Evolutionary conservation across 176 grass and related monocot species (phyloP), one percentile per base, ranked within the genome.

Genomic region (Aegilops tauschii): DNA sequence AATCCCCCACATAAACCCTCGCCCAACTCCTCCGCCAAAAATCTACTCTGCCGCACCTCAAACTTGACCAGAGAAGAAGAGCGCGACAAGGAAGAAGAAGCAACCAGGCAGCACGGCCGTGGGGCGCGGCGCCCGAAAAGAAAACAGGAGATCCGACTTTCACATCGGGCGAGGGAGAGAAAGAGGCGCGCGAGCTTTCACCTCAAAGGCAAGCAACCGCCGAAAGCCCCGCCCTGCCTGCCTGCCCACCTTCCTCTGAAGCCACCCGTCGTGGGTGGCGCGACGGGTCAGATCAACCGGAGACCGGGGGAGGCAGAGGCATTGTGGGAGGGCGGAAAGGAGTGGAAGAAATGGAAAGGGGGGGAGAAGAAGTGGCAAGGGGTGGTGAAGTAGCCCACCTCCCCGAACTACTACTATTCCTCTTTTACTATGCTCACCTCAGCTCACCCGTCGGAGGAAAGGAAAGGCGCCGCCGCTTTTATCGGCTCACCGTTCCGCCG

Each of bases 221-320:
- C 31, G 52, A 82, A 88, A 85, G 70, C 77, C 70, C 82, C 63
- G 28, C 11, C 17, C 50, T 52, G 45, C 12, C 50, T 52, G 45
- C 12, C 42, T 44, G 52, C 52, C 52, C 59, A 61, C 59, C 59
- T 74, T 73, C 69, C 81, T 69, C 17, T 36, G 36, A 67, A 16
- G 67, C 74, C 42, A 74, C 80, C 81, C 37, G 61, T 59, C 8
- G 59, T 44, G 42, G 14, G 23, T 9, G 3, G 75, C 36, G 32
- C 56, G 2, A 11, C 40, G 69, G 37, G 82, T 91, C 86, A 88
- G 86, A 91, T 85, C 63, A 85, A 82, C 82, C 56, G 50, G 32
- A 76, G 71, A 91, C 77, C 39, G 16, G 9, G 63, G 44, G 27
- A 76, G 44, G 28, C 2, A 21, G 27, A 76, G 44, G 28, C 2